Percentiles rank a stretch among this genome's conserved stretches.
These are phyloP conservation scores for Silene vulgaris DNA, from an alignment of 179 eudicot species.

Conservation along the genomic window DNA sequence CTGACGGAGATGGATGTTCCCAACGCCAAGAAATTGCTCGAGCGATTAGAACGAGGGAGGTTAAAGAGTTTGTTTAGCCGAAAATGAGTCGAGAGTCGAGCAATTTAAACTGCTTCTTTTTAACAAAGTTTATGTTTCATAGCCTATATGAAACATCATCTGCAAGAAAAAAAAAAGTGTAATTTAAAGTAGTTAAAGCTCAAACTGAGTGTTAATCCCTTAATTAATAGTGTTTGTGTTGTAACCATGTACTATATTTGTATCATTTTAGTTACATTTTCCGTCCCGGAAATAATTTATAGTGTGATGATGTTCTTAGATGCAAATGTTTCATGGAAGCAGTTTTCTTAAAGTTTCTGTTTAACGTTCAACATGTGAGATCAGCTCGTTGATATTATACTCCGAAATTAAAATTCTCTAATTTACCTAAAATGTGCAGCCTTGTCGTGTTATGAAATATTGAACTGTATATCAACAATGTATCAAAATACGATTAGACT, in stretches of 20 bases:
- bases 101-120: too few species aligned
- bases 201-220: conserved; percentile 3
- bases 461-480: too few species aligned
- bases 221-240: conserved; percentile 12
- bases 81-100: conserved; percentile 35
- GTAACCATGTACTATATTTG: conserved; percentile 21
- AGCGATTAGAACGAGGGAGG: conserved; percentile 70
- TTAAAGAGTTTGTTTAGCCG: conserved; percentile 61
- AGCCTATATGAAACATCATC: conserved; percentile 51
- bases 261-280: conserved; percentile 10
- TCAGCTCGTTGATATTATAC: too few species aligned
- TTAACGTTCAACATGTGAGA: too few species aligned
- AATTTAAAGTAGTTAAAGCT: conserved; percentile 8
- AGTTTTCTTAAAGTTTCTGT: too few species aligned
- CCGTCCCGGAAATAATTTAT: conserved; percentile 24
- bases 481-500: too few species aligned
- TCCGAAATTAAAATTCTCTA: too few species aligned
- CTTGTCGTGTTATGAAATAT: too few species aligned
- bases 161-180: not conserved
- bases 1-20: conserved; percentile 70
- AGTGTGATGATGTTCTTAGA: too few species aligned
- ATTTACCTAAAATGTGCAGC: too few species aligned
- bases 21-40: conserved; percentile 83
- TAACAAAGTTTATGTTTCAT: conserved; percentile 44
- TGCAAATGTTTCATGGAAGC: too few species aligned